Evolutionary conservation across 2,329 filamentous ascomycete genomes (phyloP).

Genomic region (Periconia macrospinosa): DNA sequence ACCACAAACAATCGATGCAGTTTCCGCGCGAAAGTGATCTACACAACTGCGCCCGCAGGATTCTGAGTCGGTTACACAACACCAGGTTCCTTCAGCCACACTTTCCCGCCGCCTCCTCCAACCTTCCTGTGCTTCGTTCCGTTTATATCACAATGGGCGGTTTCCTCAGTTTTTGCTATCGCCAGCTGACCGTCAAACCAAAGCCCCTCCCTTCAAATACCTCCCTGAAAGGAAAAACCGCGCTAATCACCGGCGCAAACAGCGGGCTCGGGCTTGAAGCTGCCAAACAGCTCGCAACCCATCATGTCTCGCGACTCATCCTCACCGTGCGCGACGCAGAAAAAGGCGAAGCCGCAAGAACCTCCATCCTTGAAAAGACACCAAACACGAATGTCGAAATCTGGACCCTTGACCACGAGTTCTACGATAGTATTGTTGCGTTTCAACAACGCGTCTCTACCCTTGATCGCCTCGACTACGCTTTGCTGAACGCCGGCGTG

Average conservation of each 20-base stretch:
- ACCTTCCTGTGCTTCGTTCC: too few relatives aligned
- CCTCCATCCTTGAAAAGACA: conserved; percentile 39
- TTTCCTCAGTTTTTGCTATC: conserved; percentile 14
- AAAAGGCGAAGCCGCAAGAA: conserved; percentile 48
- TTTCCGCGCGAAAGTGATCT: too few relatives aligned
- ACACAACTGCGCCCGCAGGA: too few relatives aligned
- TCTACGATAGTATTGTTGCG: conserved; percentile 47
- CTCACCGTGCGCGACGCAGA: conserved; percentile 49
- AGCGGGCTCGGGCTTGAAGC: conserved; percentile 55
- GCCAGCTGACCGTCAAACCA: conserved; percentile 17
- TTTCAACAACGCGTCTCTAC: conserved; percentile 45
- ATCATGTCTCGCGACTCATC: conserved; percentile 48
- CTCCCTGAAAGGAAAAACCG: conserved; percentile 46
- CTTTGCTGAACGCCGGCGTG: conserved; percentile 43
- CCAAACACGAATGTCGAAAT: conserved; percentile 44
- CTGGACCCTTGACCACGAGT: conserved; percentile 51
- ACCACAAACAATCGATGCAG: too few relatives aligned
- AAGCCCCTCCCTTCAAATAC: conserved; percentile 9
- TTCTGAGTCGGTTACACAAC: too few relatives aligned
- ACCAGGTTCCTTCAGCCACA: too few relatives aligned
- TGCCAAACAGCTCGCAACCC: conserved; percentile 50
- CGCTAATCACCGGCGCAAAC: conserved; percentile 56
- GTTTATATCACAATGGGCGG: conserved; percentile 18
- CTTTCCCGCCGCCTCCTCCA: too few relatives aligned
- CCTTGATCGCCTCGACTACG: conserved; percentile 48